Base-by-base conservation (phyloP, 305 asterid species). In the Withania somnifera region DNA sequence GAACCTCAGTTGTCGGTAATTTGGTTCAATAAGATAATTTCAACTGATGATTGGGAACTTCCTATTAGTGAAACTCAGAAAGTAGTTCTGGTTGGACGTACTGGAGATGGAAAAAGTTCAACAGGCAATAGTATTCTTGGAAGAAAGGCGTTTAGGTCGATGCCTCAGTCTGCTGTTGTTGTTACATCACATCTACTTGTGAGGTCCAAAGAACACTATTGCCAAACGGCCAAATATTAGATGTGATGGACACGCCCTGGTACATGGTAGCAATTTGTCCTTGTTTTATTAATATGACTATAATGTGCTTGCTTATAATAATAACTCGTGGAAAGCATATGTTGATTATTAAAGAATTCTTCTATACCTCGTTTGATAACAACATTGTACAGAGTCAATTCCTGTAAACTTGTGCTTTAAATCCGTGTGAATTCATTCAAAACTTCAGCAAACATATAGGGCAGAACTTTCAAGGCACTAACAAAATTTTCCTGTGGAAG, bases 91-190 rank as follows among this genome's bases (percentile, higher is more conserved):
- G 90, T 92, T 69, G 98, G 95, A 22, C 84, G 90, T 28, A 88
- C 98, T 0, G 97, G 98, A 26, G 90, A 90, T 85, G 98, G 98
- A 0, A 94, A 94, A 82, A 94, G 98, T 82, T 95, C 98, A 4
- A 92, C 98, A 0, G 97, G 97, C 30, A 94, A 92, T 82, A 94
- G 93, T 79, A 92, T 94, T 47, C 86, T 94, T 24, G 54, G 87
- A 38, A 83, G 45, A 60, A 88, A 80, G 84, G 89, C 84, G 15
- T 92, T 94, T 84, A 88, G 51, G 86, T 94, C 98, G 0, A 82
- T 84, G 86, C 67, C 88, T 38, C 86, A 90, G 86, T 85, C 89
- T 20, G 86, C 89, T 63, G 93, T 93, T 58, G 95, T 92, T 32
- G n/a, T n/a, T n/a, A n/a, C n/a, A n/a, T n/a, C n/a, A 92, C 97